These are phyloP conservation scores for Puccinia triticina DNA, from an alignment of 1,284 basidiomycete species.

Conservation along the genomic window DNA sequence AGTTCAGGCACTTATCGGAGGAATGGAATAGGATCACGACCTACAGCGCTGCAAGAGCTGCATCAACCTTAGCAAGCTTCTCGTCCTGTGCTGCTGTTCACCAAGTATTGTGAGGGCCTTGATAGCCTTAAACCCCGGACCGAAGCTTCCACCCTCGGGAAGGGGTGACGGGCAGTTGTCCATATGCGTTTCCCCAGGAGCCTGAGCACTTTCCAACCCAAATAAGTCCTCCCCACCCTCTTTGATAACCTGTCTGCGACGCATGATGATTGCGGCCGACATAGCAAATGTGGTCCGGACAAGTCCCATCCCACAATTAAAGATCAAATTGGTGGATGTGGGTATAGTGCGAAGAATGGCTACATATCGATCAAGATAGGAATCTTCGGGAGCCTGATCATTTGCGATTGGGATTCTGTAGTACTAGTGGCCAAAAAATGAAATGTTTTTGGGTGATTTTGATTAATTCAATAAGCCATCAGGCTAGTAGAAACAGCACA, in stretches of 20 bases:
- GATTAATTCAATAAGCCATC: conserved; percentile 22
- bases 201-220: conserved; percentile 67
- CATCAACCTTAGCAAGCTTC: conserved; percentile 56
- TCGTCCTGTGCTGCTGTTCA: conserved; percentile 54
- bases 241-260: conserved; percentile 81
- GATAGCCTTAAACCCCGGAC: conserved; percentile 45
- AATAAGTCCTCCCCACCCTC: conserved; percentile 78
- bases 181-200: conserved; percentile 57
- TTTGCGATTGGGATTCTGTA: conserved; percentile 87
- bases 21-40: conserved; percentile 31
- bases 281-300: conserved; percentile 97
- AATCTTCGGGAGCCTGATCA: conserved; percentile 70
- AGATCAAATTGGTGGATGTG: conserved; percentile 78
- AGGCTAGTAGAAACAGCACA: conserved; percentile 3
- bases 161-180: background rate
- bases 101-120: conserved; percentile 53
- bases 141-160: background rate
- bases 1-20: background rate
- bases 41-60: conserved; percentile 57
- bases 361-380: conserved; percentile 91
- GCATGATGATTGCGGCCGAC: conserved; percentile 85
- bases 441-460: background rate
- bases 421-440: conserved; percentile 53
- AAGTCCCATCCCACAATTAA: conserved; percentile 96
- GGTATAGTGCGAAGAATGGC: conserved; percentile 79